Evolutionary conservation across 441 rosid genomes (phyloP).

Genomic region (Omphalea diandra): DNA sequence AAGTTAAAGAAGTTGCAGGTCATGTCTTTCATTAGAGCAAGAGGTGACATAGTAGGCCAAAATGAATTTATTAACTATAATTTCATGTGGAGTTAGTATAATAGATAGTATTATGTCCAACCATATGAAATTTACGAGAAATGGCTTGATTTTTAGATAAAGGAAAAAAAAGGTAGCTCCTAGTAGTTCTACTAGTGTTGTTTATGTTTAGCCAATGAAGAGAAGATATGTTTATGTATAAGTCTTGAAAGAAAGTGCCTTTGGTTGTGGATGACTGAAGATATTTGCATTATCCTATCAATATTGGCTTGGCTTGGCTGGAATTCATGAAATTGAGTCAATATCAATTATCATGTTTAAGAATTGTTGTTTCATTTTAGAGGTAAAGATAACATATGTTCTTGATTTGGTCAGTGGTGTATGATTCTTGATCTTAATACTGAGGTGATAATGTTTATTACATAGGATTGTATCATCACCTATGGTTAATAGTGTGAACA

Average conservation of each 20-base stretch:
- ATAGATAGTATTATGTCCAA: no score
- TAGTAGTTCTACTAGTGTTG: slow-evolving; percentile 31
- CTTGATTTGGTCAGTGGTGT: not conserved
- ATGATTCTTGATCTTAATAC: not conserved
- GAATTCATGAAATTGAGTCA: slow-evolving; percentile 16
- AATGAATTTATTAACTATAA: no score
- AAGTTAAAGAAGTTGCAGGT: no score
- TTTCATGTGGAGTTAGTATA: no score
- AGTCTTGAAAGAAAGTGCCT: not conserved
- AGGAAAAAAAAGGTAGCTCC: slow-evolving; percentile 55
- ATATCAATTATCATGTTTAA: not conserved
- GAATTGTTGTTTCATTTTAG: slow-evolving; percentile 12
- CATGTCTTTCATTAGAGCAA: no score
- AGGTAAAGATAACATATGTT: no score
- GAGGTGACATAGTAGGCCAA: no score
- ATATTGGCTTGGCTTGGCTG: slow-evolving; percentile 12
- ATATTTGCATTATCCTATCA: slow-evolving; percentile 24
- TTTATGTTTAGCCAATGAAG: slow-evolving; percentile 30
- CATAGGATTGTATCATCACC: not conserved
- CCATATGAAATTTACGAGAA: no score
- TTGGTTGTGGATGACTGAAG: slow-evolving; percentile 21
- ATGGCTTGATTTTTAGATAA: no score
- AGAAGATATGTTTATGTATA: not conserved
- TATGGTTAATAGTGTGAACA: not conserved
- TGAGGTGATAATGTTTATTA: not conserved